These are phyloP conservation scores for Lactifluus volemus DNA, from an alignment of 768 basidiomycete species.

Conservation along the genomic window DNA sequence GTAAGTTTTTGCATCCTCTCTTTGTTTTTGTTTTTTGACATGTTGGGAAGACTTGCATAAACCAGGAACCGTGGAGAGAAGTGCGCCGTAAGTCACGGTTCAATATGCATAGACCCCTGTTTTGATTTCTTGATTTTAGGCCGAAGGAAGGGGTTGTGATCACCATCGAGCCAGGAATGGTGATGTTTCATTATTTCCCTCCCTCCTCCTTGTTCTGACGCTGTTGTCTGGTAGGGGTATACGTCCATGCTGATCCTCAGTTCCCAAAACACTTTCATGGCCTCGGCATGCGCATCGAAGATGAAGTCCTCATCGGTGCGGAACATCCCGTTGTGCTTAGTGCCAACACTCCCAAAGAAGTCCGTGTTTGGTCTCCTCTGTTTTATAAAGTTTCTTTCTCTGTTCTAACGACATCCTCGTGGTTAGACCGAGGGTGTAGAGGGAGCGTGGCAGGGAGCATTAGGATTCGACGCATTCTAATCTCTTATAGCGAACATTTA, in stretches of 20 bases:
- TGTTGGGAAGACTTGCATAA: slow-evolving; percentile 85
- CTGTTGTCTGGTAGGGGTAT: slow-evolving; percentile 47
- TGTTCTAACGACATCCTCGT: not conserved
- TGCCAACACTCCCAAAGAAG: slow-evolving; percentile 77
- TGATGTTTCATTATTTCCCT: not conserved
- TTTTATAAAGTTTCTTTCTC: not conserved
- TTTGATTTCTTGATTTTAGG: slow-evolving; percentile 34
- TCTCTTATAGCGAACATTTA: no score
- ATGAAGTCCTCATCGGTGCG: slow-evolving; percentile 65
- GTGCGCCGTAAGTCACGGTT: slow-evolving; percentile 36
- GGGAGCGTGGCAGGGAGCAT: slow-evolving; percentile 64
- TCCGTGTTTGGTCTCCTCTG: slow-evolving; percentile 20
- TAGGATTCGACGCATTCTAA: slow-evolving; percentile 53
- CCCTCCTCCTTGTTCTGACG: not conserved
- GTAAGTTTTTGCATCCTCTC: slow-evolving; percentile 30
- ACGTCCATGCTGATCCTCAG: slow-evolving; percentile 69
- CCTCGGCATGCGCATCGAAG: slow-evolving; percentile 90
- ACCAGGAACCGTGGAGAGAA: slow-evolving; percentile 51
- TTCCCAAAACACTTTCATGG: slow-evolving; percentile 89
- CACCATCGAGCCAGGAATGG: slow-evolving; percentile 78
- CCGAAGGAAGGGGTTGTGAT: slow-evolving; percentile 82
- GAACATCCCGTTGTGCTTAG: slow-evolving; percentile 55
- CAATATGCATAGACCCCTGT: no score
- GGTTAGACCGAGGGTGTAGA: slow-evolving; percentile 63
- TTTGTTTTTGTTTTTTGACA: no score